Base-by-base conservation (phyloP, 306 rosid genomes). In the Lathyrus aphaca region DNA sequence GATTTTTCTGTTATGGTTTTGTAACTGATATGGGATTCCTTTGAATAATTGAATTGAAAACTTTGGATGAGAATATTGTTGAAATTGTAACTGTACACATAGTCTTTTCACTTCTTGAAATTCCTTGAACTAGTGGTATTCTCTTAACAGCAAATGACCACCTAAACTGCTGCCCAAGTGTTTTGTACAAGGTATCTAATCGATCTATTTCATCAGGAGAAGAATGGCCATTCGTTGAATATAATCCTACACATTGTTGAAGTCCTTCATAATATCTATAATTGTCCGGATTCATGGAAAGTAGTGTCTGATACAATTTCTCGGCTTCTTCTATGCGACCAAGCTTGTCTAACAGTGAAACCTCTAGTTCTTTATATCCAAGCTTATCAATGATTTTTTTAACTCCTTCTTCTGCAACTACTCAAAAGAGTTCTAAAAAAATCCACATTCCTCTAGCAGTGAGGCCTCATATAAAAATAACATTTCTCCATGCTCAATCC, bases 71-170 rank as follows among this genome's bases (percentile, higher is more conserved):
- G n/a, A n/a, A n/a, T n/a, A n/a, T n/a, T n/a, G n/a, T n/a, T n/a
- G n/a, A n/a, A n/a, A n/a, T n/a, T n/a, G n/a, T n/a, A n/a, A n/a
- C n/a, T n/a, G n/a, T n/a, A n/a, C n/a, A n/a, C n/a, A n/a, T n/a
- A n/a, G n/a, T n/a, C n/a, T n/a, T n/a, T n/a, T n/a, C n/a, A n/a
- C n/a, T n/a, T n/a, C n/a, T n/a, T n/a, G n/a, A n/a, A n/a, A n/a
- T n/a, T n/a, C n/a, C n/a, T n/a, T n/a, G n/a, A n/a, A n/a, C n/a
- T n/a, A n/a, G n/a, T n/a, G n/a, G n/a, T n/a, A n/a, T n/a, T n/a
- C n/a, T n/a, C 97, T 90, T 93, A 59, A 85, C 96, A 72, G 97
- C 96, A 74, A 96, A 93, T 55, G 98, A 93, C 97, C 91, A 83
- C 77, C 73, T 89, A 82, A 85, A 85, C 77, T 93, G 92, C 86